phyloP scores from a whole-genome alignment of 129 eudicot species.

The Arctium lappa region DNA sequence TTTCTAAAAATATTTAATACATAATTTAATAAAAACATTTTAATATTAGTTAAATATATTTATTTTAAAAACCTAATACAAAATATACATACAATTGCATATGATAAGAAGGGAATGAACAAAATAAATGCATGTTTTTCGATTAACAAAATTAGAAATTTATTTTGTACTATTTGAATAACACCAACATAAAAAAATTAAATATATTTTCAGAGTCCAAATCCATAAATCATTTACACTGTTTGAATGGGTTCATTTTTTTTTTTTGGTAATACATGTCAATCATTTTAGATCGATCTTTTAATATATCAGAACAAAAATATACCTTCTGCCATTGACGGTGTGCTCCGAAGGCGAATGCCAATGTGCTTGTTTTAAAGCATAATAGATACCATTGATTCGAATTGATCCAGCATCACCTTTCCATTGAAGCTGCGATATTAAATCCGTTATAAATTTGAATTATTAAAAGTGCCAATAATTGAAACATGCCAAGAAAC shows the following conservation, averaged over 20 bases:
- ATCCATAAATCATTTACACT: background rate
- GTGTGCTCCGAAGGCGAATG: conserved; percentile 63
- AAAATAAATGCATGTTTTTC: no score
- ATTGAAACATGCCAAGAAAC: background rate
- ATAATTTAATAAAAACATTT: no score
- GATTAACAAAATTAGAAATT: no score
- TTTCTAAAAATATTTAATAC: no score
- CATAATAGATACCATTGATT: conserved; percentile 33
- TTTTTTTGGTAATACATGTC: no score
- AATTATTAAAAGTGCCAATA: background rate
- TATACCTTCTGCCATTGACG: conserved; percentile 48
- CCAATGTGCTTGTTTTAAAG: conserved; percentile 51
- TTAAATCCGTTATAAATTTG: background rate
- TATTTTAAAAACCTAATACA: background rate
- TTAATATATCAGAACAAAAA: no score
- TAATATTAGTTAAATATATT: background rate
- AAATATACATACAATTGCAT: background rate
- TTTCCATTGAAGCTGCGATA: conserved; percentile 45
- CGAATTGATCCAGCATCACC: conserved; percentile 44
- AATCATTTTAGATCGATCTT: no score
- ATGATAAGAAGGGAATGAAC: no score
- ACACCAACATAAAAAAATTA: no score
- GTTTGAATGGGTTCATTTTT: background rate
- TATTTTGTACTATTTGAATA: no score
- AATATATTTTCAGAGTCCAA: background rate